These are phyloP conservation scores for Nicotiana attenuata DNA, from an alignment of 257 asterid genomes.

Conservation along the genomic window DNA sequence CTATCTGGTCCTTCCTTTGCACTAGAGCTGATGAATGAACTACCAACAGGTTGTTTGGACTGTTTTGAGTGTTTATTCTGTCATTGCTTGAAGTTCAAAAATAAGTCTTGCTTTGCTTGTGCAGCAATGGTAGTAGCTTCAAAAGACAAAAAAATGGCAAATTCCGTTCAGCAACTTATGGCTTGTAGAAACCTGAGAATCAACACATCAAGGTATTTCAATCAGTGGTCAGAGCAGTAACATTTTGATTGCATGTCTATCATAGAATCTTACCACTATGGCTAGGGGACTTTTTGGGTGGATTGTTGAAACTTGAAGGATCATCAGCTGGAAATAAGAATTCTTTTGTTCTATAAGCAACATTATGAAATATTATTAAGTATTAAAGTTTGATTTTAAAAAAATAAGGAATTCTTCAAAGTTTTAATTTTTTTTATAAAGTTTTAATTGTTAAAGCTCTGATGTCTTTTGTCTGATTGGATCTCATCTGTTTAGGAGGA, in stretches of 20 bases:
- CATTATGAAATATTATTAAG: background rate
- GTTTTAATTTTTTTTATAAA: background rate
- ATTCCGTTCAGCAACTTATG: conserved; percentile 83
- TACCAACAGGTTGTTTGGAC: conserved; percentile 73
- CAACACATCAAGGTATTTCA: conserved; percentile 76
- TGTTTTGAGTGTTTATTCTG: conserved; percentile 14
- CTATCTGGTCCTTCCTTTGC: conserved; percentile 95
- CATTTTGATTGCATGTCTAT: background rate
- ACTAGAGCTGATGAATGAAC: conserved; percentile 76
- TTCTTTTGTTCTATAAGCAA: background rate
- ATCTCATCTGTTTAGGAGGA: conserved; percentile 4
- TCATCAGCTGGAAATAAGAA: background rate
- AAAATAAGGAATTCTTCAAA: background rate
- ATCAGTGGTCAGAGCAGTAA: background rate
- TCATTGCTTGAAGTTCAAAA: conserved; percentile 1
- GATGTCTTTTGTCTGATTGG: background rate
- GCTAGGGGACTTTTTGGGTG: background rate
- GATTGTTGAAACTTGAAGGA: background rate
- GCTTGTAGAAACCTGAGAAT: conserved; percentile 72
- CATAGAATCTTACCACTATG: background rate
- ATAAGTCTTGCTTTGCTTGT: conserved; percentile 6
- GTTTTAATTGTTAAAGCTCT: background rate
- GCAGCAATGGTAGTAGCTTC: conserved; percentile 93
- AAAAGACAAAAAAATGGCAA: conserved; percentile 78
- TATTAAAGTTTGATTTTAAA: background rate